Evolutionary conservation across 306 rosid species (phyloP).

Genomic region (Cicer arietinum): DNA sequence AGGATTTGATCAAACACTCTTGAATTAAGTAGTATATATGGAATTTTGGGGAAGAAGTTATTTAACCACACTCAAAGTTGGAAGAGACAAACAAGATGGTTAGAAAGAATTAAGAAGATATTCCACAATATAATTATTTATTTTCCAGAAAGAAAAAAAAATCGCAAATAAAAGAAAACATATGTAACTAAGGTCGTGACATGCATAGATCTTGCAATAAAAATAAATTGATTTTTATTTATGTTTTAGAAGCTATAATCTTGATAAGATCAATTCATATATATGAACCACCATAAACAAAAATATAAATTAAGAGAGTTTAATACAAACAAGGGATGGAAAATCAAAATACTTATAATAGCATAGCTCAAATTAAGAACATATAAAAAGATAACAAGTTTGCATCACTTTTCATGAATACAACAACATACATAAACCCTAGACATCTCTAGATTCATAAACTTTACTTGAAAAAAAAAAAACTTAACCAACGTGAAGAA

Average conservation of each 20-base stretch:
- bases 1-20: not conserved
- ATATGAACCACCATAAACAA: not conserved
- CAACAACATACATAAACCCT: conserved; percentile 36
- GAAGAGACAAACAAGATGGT: not conserved
- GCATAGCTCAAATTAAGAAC: conserved; percentile 1
- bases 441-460: conserved; percentile 34
- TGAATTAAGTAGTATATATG: not conserved
- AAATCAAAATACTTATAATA: conserved; percentile 13
- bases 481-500: conserved; percentile 23
- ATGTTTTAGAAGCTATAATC: conserved; percentile 5
- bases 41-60: not conserved
- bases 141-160: not conserved
- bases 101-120: not conserved
- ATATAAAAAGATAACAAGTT: conserved; percentile 17
- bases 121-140: not conserved
- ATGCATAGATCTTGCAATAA: conserved; percentile 39
- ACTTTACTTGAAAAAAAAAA: conserved; percentile 22
- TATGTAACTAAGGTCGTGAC: conserved; percentile 6
- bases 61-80: not conserved
- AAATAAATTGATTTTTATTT: not conserved
- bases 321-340: conserved; percentile 28
- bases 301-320: conserved; percentile 24
- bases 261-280: conserved; percentile 25
- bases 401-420: conserved; percentile 35
- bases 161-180: not conserved